A percentile compares a stretch with the other conserved stretches of the same genome.
These are phyloP conservation scores for Candida endomychidarum DNA, from an alignment of 805 yeast genomes.

Conservation along the genomic window DNA sequence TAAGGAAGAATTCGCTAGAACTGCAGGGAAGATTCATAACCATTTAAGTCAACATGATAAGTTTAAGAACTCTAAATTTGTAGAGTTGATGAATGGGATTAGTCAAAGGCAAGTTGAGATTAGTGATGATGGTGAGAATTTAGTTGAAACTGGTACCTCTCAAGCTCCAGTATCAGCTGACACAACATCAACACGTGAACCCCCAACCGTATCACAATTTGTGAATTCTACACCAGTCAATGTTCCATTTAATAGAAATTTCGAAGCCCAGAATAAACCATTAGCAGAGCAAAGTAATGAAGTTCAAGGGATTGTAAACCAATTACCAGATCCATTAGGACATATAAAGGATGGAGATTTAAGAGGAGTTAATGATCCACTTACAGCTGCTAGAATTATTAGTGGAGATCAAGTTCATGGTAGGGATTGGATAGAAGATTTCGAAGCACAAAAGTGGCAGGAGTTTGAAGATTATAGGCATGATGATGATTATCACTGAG, in stretches of 20 bases:
- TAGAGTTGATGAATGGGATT: conserved; percentile 41
- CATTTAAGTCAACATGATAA: conserved; percentile 28
- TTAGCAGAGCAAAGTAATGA: conserved; percentile 1
- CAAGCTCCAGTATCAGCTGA: no score
- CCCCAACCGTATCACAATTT: no score
- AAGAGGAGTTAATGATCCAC: conserved; percentile 28
- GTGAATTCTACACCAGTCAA: no score
- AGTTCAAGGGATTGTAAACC: neutral
- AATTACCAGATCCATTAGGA: conserved; percentile 42
- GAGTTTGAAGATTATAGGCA: conserved; percentile 44
- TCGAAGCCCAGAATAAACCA: no score
- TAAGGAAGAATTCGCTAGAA: conserved; percentile 38
- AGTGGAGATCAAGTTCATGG: conserved; percentile 41
- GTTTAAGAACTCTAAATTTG: conserved; percentile 35
- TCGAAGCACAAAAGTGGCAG: conserved; percentile 26
- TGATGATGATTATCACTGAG: conserved; percentile 33
- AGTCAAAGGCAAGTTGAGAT: conserved; percentile 38
- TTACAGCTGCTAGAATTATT: conserved; percentile 40
- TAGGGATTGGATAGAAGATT: conserved; percentile 38
- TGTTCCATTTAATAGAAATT: no score
- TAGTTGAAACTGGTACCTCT: conserved; percentile 30
- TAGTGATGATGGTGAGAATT: conserved; percentile 33
- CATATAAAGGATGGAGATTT: conserved; percentile 43
- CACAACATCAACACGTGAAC: no score
- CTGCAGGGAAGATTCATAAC: conserved; percentile 36